A percentile compares a stretch with the other conserved stretches of the same genome.
Evolutionary conservation across 1,139 yeast species (phyloP).

Genomic region (Yamadazyma conglobata): DNA sequence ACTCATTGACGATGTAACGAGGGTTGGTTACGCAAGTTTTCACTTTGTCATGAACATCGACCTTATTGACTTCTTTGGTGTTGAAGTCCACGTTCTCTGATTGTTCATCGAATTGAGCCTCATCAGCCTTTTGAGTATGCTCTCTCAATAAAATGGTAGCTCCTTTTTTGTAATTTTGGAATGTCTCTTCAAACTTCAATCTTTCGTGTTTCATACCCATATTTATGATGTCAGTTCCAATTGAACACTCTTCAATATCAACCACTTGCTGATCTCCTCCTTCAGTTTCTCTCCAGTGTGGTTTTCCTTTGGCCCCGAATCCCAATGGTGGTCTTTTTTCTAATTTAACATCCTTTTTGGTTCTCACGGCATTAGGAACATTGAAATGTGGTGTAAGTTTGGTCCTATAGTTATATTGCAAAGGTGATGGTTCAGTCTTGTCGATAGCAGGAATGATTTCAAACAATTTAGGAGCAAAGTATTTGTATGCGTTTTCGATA

Average conservation of each 20-base stretch:
- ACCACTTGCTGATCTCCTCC: slow-evolving; percentile 55
- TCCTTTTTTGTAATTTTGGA: slow-evolving; percentile 65
- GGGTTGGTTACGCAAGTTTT: slow-evolving; percentile 66
- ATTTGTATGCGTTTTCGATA: slow-evolving; percentile 76
- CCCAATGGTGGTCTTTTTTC: slow-evolving; percentile 71
- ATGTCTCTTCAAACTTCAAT: slow-evolving; percentile 44
- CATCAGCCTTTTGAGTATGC: slow-evolving; percentile 42
- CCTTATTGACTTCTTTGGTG: slow-evolving; percentile 23
- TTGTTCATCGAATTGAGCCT: slow-evolving; percentile 24
- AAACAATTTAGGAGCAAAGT: slow-evolving; percentile 55
- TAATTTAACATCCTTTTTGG: slow-evolving; percentile 29
- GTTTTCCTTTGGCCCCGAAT: slow-evolving; percentile 82
- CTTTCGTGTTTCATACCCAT: slow-evolving; percentile 75
- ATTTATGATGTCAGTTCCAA: slow-evolving; percentile 80
- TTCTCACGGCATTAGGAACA: slow-evolving; percentile 47
- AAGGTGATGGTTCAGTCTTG: slow-evolving; percentile 76
- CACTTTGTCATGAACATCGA: slow-evolving; percentile 21
- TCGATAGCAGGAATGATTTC: slow-evolving; percentile 55
- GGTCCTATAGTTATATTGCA: slow-evolving; percentile 75
- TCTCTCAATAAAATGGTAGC: slow-evolving; percentile 87
- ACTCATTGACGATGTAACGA: slow-evolving; percentile 78
- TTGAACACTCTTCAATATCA: slow-evolving; percentile 91
- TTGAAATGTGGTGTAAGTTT: slow-evolving; percentile 96
- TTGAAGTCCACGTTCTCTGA: slow-evolving; percentile 43
- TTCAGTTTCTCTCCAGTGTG: slow-evolving; percentile 56